Base-by-base conservation (phyloP, 192 early-diverging fungal species). In the Coemansia asiatica region DNA sequence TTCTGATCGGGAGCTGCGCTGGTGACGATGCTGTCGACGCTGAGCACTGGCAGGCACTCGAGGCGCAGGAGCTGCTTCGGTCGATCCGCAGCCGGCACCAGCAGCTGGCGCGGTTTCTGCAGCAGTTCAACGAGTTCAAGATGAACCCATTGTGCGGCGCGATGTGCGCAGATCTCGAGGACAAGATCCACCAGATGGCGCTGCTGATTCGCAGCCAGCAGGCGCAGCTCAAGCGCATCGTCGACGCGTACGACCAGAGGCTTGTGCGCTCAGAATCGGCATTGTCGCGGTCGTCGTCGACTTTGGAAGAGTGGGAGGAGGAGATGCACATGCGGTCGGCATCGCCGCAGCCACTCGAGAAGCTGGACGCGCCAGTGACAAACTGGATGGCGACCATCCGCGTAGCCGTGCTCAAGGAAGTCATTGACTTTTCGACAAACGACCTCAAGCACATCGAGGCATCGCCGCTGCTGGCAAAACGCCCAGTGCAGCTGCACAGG, bases 181-280 rank as follows among this genome's bases (percentile, higher is more conserved):
- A 75, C 28, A 63, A 64, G 27, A 75, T 81, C 61, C 79, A 81
- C 69, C 79, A 81, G 53, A 50, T 72, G 66, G 69, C 69, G 27
- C 48, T 81, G 69, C 67, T 81, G 4, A 72, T 81, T 35, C 56
- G 69, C 44, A 56, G 61, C 12, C 73, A 81, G 61, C 64, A 69
- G 61, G 19, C 48, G 4, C 59, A 75, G 63, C 60, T 81, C 16
- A 63, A 46, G 56, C 26, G 46, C 12, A 56, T 81, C 4, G 57
- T 75, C 3, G 46, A 50, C 48, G 40, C 49, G 26, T 69, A 64
- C 28, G 68, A 74, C 26, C 31, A 15, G 21, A 44, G 29, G 16
- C 33, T 64, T 27, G 36, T 25, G 9, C 67, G 60, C 38, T 55
- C 60, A 8, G 31, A 2, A 22, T 57, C 60, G 10, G 49, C 36